Evolutionary conservation across 2,329 filamentous ascomycete genomes (phyloP).

Genomic region (Onygena corvina): DNA sequence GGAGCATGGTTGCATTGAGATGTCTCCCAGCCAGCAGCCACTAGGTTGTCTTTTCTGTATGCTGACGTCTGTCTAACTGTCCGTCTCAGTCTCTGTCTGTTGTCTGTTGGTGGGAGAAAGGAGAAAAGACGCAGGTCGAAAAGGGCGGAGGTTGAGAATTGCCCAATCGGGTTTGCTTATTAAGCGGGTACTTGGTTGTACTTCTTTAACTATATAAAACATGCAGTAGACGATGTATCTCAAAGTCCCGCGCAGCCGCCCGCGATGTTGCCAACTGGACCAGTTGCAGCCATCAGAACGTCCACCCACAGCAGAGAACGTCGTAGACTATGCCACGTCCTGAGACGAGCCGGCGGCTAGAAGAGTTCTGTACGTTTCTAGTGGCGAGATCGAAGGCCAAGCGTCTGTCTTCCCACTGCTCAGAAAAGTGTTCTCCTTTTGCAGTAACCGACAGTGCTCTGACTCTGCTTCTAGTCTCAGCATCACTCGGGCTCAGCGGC

Average conservation of each 20-base stretch:
- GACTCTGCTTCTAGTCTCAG: too few relatives aligned
- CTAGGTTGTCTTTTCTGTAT: not conserved
- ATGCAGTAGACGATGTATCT: not conserved
- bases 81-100: too few relatives aligned
- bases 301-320: not conserved
- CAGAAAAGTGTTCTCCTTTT: too few relatives aligned
- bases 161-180: not conserved
- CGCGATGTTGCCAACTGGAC: not conserved
- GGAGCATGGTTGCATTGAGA: not conserved
- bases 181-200: not conserved
- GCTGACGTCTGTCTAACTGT: too few relatives aligned
- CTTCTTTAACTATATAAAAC: not conserved
- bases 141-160: not conserved
- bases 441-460: too few relatives aligned
- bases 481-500: too few relatives aligned
- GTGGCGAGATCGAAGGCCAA: too few relatives aligned
- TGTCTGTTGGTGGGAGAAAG: not conserved
- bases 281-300: too few relatives aligned
- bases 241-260: not conserved
- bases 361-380: not conserved
- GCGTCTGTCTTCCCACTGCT: too few relatives aligned
- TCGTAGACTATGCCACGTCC: too few relatives aligned
- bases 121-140: not conserved
- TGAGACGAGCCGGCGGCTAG: constrained; percentile 1
- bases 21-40: not conserved